Evolutionary conservation across 208 protist genomes (phyloP).

Genomic region (Trypanosoma melophagium): DNA sequence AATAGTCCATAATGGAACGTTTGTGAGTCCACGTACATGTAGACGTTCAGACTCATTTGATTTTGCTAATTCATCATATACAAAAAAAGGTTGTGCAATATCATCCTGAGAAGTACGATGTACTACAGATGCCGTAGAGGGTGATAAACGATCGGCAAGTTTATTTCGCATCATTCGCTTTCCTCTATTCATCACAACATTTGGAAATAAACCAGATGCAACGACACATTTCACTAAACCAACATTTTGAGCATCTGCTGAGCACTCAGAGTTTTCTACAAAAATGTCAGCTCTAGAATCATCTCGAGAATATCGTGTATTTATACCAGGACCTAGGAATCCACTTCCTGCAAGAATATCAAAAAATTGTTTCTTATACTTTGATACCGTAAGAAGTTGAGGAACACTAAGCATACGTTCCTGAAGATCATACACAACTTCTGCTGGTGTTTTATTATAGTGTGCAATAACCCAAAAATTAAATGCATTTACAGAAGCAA

Average conservation of each 20-base stretch:
- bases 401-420: slow-evolving; percentile 64
- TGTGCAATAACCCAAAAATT: slow-evolving; percentile 81
- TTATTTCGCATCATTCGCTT: slow-evolving; percentile 49
- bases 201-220: slow-evolving; percentile 60
- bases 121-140: slow-evolving; percentile 53
- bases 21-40: slow-evolving; percentile 43
- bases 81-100: slow-evolving; percentile 64
- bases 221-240: slow-evolving; percentile 70
- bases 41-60: slow-evolving; percentile 33
- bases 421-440: slow-evolving; percentile 44
- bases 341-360: slow-evolving; percentile 49
- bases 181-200: slow-evolving; percentile 57
- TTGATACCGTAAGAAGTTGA: slow-evolving; percentile 51
- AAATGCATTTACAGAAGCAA: slow-evolving; percentile 88
- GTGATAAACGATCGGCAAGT: slow-evolving; percentile 37
- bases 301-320: slow-evolving; percentile 1
- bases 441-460: slow-evolving; percentile 33
- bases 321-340: slow-evolving; percentile 35
- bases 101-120: slow-evolving; percentile 32
- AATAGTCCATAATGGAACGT: slow-evolving; percentile 68
- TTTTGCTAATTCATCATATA: slow-evolving; percentile 62
- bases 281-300: slow-evolving; percentile 37
- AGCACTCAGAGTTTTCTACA: slow-evolving; percentile 62
- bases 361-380: slow-evolving; percentile 78
- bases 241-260: slow-evolving; percentile 53